These are phyloP conservation scores for Pleurotus cornucopiae DNA, from an alignment of 768 basidiomycete species.

Conservation along the genomic window DNA sequence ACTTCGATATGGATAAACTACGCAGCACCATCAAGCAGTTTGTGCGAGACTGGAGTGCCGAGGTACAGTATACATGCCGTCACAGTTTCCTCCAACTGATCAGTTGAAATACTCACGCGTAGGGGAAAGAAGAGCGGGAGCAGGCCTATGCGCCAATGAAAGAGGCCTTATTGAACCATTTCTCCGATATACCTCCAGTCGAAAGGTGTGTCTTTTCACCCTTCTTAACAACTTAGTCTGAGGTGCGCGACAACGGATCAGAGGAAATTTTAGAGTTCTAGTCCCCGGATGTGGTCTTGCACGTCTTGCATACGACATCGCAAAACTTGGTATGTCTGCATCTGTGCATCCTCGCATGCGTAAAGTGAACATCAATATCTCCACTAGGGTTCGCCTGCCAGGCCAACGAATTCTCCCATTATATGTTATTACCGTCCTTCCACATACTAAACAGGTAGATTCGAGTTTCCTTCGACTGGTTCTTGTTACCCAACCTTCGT, in stretches of 20 bases:
- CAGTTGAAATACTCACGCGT: neutral
- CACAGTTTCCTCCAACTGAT: neutral
- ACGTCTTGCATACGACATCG: conserved; percentile 84
- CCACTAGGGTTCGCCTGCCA: conserved; percentile 79
- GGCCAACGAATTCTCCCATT: conserved; percentile 94
- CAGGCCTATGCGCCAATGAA: conserved; percentile 79
- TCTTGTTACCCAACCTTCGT: conserved; percentile 1
- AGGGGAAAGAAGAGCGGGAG: conserved; percentile 79
- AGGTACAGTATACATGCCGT: conserved; percentile 37
- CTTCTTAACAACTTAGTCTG: neutral
- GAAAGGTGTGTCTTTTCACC: conserved; percentile 41
- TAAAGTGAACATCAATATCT: neutral
- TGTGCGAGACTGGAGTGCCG: conserved; percentile 88
- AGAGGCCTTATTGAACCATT: conserved; percentile 64
- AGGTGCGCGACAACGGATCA: conserved; percentile 19
- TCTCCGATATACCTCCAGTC: conserved; percentile 46
- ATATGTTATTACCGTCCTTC: conserved; percentile 88
- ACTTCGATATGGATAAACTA: conserved; percentile 86
- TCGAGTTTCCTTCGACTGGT: neutral
- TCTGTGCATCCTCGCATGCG: neutral
- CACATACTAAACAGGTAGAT: conserved; percentile 82
- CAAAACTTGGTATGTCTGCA: conserved; percentile 57
- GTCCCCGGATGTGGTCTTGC: conserved; percentile 91
- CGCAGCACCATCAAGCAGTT: conserved; percentile 90
- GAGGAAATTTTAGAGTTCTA: conserved; percentile 64